Base-by-base conservation (phyloP, 352 stramenopile species). In the Nothophytophthora sp. region DNA sequence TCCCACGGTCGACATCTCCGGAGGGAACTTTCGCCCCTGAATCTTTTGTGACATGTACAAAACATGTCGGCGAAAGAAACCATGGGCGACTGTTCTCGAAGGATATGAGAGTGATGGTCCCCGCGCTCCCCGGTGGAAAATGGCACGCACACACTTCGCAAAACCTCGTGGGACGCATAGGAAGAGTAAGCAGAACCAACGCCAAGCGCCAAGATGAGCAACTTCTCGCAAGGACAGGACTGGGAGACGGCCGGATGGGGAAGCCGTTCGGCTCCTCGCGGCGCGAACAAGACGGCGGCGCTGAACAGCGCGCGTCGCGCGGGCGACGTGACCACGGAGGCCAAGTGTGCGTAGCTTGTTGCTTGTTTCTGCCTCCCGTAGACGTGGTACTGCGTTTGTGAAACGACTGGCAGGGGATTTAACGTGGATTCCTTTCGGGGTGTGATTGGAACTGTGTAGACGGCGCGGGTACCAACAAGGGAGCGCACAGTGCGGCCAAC, bases 381-480 rank as follows among this genome's bases (percentile, higher is more conserved):
- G 13, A 49, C 16, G 12, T 27, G 0, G 40, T 25, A 5, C 3
- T n/a, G n/a, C n/a, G n/a, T n/a, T n/a, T n/a, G n/a, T 58, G 5
- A 39, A 8, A 24, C 39, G 15, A 38, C n/a, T n/a, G n/a, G n/a
- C n/a, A n/a, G n/a, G n/a, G n/a, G n/a, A n/a, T n/a, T n/a, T n/a
- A n/a, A n/a, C n/a, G n/a, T n/a, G n/a, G n/a, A n/a, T n/a, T n/a
- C n/a, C n/a, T n/a, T n/a, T n/a, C n/a, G n/a, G n/a, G n/a, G n/a
- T n/a, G n/a, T n/a, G n/a, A n/a, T n/a, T n/a, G n/a, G n/a, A n/a
- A n/a, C 47, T n/a, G n/a, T n/a, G n/a, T n/a, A 93, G 81, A 90
- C 55, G 70, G 63, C 16, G 81, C 64, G 39, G 84, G 69, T 13
- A 86, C 72, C 3, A 97, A 97, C 69, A 95, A 94, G 63, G 95